These are phyloP conservation scores for Fusarium subtropicale DNA, from an alignment of 2,329 filamentous ascomycete species.

Conservation along the genomic window DNA sequence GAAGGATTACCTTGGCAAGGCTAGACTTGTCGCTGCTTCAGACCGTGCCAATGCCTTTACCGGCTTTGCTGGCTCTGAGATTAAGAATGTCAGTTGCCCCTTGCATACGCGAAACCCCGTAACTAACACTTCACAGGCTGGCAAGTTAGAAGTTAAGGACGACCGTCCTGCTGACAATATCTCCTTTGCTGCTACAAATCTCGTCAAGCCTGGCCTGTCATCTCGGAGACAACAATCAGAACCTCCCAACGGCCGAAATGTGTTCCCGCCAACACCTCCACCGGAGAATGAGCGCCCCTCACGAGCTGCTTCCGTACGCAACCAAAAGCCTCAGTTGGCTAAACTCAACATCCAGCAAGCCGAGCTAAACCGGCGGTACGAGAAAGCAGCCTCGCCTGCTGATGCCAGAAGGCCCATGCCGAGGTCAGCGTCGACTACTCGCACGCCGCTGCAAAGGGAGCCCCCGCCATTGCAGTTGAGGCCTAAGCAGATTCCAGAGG, in stretches of 20 bases:
- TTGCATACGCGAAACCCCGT: conserved; percentile 5
- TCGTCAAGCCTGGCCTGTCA: conserved; percentile 86
- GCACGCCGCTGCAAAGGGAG: conserved; percentile 58
- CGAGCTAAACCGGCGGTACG: conserved; percentile 64
- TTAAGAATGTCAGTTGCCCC: conserved; percentile 72
- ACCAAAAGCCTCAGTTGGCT: conserved; percentile 69
- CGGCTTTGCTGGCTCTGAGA: conserved; percentile 82
- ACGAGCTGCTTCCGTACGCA: conserved; percentile 70
- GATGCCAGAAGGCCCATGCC: conserved; percentile 49
- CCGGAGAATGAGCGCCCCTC: conserved; percentile 83
- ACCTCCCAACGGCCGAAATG: conserved; percentile 79
- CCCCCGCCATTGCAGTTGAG: conserved; percentile 47
- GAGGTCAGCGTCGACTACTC: conserved; percentile 61
- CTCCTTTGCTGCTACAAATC: conserved; percentile 91
- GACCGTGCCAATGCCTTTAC: conserved; percentile 84
- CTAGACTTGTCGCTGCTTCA: conserved; percentile 89
- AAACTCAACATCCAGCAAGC: conserved; percentile 71
- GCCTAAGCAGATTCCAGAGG: conserved; percentile 56
- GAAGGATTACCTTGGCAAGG: conserved; percentile 97
- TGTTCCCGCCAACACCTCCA: conserved; percentile 98
- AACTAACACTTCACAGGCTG: conserved; percentile 55
- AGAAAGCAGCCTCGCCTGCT: conserved; percentile 64
- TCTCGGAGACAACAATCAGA: conserved; percentile 88
- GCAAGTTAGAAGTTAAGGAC: conserved; percentile 71
- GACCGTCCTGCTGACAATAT: conserved; percentile 86